These are phyloP conservation scores for Rhizopogon vinicolor DNA, from an alignment of 768 basidiomycete genomes.

Conservation along the genomic window DNA sequence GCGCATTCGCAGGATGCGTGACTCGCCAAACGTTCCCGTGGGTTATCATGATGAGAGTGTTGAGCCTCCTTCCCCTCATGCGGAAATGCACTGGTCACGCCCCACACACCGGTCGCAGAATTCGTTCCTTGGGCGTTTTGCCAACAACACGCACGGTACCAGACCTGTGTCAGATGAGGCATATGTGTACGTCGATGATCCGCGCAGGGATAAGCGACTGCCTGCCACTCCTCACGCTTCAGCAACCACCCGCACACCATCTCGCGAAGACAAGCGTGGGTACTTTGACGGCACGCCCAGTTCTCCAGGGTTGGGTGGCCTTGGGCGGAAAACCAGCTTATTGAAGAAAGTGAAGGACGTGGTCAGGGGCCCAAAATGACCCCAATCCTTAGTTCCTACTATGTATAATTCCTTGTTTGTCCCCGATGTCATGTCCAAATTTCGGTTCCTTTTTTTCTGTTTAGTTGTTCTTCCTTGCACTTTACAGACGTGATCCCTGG, in stretches of 20 bases:
- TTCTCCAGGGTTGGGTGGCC: slow-evolving; percentile 35
- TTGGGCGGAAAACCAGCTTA: slow-evolving; percentile 73
- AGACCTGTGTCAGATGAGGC: slow-evolving; percentile 39
- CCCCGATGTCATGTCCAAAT: slow-evolving; percentile 4
- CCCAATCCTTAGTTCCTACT: slow-evolving; percentile 1
- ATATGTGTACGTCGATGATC: slow-evolving; percentile 61
- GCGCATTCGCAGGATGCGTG: slow-evolving; percentile 85
- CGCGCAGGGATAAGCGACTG: slow-evolving; percentile 50
- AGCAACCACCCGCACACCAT: slow-evolving; percentile 16
- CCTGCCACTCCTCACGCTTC: slow-evolving; percentile 36
- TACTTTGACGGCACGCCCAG: slow-evolving; percentile 45
- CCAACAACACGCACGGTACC: slow-evolving; percentile 25
- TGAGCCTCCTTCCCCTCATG: slow-evolving; percentile 42
- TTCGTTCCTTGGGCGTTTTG: slow-evolving; percentile 75
- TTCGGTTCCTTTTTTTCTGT: slow-evolving; percentile 7
- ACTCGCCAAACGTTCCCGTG: slow-evolving; percentile 80
- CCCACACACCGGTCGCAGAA: slow-evolving; percentile 72
- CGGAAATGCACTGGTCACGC: slow-evolving; percentile 32
- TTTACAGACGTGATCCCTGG: slow-evolving; percentile 2
- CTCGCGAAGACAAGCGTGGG: slow-evolving; percentile 28
- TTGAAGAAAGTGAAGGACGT: slow-evolving; percentile 77
- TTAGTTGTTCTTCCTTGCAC: slow-evolving; percentile 7
- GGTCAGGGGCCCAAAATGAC: slow-evolving; percentile 52
- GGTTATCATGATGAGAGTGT: slow-evolving; percentile 34
- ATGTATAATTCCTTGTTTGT: slow-evolving; percentile 7